Base-by-base conservation (phyloP, 2,329 filamentous ascomycete species). In the Verticillium nonalfalfae region DNA sequence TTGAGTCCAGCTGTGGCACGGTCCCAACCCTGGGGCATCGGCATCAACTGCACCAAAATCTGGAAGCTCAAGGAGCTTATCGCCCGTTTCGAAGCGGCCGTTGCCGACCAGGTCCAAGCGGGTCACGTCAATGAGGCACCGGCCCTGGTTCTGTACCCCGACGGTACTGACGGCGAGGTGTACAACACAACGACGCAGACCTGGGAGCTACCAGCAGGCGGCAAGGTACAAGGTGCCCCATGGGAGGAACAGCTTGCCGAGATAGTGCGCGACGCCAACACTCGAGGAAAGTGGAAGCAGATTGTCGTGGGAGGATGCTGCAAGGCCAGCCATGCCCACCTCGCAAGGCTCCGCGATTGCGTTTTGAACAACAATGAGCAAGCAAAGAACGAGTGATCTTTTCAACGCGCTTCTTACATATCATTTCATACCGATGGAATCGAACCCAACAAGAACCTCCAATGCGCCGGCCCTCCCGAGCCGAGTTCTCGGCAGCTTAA, bases 31-130 rank as follows among this genome's bases (percentile, higher is more conserved):
- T 87, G 83, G 82, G 87, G 83, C 0, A 78, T 90, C 31, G 87
- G 88, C 1, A 81, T 90, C 68, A 90, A 90, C 72, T 90, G 87
- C 71, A 90, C 82, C 40, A 89, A 88, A 70, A 80, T 90, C 38
- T 78, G 81, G 58, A 86, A 89, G 70, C 76, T 91, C 35, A 79
- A 81, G 2, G 68, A 73, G 0, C 72, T 89, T 15, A 73, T 91
- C 18, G 73, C 71, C 18, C 75, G 81, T 57, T 88, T 84, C 58
- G 84, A 88, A 66, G 75, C 73, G 3, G 78, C 75, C 9, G 70
- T 86, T 15, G 62, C 64, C 10, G 64, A 62, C n/a, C 59, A 84
- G 65, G 61, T 78, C 1, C 59, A 68, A 4, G 65, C 70, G 4
- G 74, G 75, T 0, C 66, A 72, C 14, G 59, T 79, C 1, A 21